Percentiles rank a stretch among this genome's conserved stretches.
Conservation (phyloP, 176 grass and related monocot genomes). For the Elymus sibiricus region DNA sequence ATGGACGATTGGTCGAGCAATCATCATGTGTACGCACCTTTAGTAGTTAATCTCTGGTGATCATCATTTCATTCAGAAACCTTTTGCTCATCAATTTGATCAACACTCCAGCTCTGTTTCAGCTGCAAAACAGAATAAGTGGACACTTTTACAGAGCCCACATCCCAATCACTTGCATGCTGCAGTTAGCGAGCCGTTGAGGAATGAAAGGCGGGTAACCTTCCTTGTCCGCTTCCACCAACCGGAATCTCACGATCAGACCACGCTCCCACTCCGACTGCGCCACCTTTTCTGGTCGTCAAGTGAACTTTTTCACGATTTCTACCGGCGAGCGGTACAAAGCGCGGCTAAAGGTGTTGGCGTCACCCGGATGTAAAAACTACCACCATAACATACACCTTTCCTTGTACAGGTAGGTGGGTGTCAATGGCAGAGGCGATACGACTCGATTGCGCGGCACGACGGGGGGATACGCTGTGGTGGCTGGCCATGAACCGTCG, state of each 20-base stretch:
- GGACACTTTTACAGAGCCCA: not conserved
- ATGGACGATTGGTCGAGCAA: not conserved
- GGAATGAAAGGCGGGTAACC: not conserved
- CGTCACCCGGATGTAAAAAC: not conserved
- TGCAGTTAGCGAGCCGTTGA: constrained; percentile 32
- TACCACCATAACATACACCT: not conserved
- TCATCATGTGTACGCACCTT: not conserved
- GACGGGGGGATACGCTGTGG: not conserved
- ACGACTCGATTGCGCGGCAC: not conserved
- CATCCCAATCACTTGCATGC: not conserved
- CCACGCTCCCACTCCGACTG: not conserved
- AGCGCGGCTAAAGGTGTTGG: not conserved
- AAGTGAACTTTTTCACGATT: not conserved
- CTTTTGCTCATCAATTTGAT: not conserved
- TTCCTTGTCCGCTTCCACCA: constrained; percentile 36
- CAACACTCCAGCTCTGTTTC: too few relatives aligned
- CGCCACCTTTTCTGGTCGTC: not conserved
- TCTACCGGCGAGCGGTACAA: not conserved
- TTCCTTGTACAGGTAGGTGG: not conserved
- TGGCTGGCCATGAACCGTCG: not conserved
- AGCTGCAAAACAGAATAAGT: not conserved
- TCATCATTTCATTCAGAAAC: not conserved
- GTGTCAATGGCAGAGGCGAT: not conserved
- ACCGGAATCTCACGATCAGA: constrained; percentile 17
- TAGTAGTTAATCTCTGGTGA: not conserved